Evolutionary conservation across 495 filamentous ascomycete genomes (phyloP), one percentile per base, ranked within the genome.

Genomic region (Xylaria longipes): DNA sequence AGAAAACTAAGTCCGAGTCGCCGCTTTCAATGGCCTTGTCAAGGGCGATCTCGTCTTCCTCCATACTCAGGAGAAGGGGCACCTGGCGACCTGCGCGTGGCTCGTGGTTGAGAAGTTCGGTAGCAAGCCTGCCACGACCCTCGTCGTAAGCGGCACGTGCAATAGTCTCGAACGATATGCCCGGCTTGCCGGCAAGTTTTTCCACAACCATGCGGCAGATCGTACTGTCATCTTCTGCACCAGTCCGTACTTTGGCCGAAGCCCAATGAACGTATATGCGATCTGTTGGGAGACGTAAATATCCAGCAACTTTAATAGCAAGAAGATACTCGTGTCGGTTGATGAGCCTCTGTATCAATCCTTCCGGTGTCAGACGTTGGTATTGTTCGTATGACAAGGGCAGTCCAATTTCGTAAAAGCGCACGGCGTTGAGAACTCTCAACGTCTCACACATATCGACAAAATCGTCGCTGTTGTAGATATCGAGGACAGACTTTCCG

Each of bases 21-120:
- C 97, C 97, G 71, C 92, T 96, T 76, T 97, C 94, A 68, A 98
- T 94, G 35, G 96, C 96, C 78, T 98, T 99, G 82, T 99, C 96
- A 4, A 99, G 90, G 0, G 96, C 96, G 12, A 98, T 89, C 69
- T 94, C 93, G 72, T 97, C 96, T 80, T 98, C 95, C 77, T 97
- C 94, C 94, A 98, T 98, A 75, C 87, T 93, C 22, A 99, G 83
- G 9, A 99, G 86, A n/a, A 99, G 85, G 0, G 97, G 96, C 5
- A 99, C 97, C 82, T 99, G 96, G 71, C 94, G 94, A 5, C 95
- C 96, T 2, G 94, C 96, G 70, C 95, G 90, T 27, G 94, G 92
- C 76, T 99, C 96, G 76, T 97, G 92, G 78, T 98, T 97, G 15
- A 99, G 85, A 2, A 99, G 86, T 71, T 97, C 89, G 1, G 94